Evolutionary conservation across 495 filamentous ascomycete genomes (phyloP).

Genomic region (Neurospora sublineolata): DNA sequence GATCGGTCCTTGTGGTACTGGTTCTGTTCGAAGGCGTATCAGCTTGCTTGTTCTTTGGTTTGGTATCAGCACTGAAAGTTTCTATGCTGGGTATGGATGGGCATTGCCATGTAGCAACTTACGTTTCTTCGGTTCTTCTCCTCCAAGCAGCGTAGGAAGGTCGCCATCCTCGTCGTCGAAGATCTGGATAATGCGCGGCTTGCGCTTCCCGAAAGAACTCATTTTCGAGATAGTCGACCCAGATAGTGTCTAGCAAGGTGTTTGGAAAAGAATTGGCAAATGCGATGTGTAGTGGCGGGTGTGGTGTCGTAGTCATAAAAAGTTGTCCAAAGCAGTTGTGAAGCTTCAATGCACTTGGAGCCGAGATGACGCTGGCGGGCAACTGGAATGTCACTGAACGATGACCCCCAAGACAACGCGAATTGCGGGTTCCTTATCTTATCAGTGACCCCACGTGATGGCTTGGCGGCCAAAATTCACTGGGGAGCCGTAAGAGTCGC

Average conservation of each 20-base stretch:
- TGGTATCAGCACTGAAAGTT: slow-evolving; percentile 19
- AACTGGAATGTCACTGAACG: background rate
- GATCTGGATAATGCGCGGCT: slow-evolving; percentile 61
- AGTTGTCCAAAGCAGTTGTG: background rate
- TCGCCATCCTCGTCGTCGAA: slow-evolving; percentile 50
- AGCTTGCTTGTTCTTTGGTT: slow-evolving; percentile 23
- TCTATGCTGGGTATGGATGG: background rate
- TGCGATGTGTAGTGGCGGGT: background rate
- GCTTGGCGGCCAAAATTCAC: slow-evolving; percentile 2
- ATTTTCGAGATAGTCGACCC: slow-evolving; percentile 28
- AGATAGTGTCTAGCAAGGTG: background rate
- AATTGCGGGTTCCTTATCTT: slow-evolving; percentile 15
- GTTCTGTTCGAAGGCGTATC: slow-evolving; percentile 22
- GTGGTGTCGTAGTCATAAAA: background rate
- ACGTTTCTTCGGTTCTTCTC: slow-evolving; percentile 24
- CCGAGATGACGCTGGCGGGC: background rate
- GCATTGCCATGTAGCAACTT: slow-evolving; percentile 7
- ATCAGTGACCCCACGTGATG: slow-evolving; percentile 7
- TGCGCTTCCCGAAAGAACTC: slow-evolving; percentile 56
- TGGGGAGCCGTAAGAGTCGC: background rate
- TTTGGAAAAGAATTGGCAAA: background rate
- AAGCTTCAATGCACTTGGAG: background rate
- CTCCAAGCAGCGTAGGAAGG: slow-evolving; percentile 15
- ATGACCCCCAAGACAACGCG: background rate
- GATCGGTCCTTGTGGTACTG: slow-evolving; percentile 24